phyloP scores from a whole-genome alignment of 2,329 filamentous ascomycete species.

The Orbilia oligospora region DNA sequence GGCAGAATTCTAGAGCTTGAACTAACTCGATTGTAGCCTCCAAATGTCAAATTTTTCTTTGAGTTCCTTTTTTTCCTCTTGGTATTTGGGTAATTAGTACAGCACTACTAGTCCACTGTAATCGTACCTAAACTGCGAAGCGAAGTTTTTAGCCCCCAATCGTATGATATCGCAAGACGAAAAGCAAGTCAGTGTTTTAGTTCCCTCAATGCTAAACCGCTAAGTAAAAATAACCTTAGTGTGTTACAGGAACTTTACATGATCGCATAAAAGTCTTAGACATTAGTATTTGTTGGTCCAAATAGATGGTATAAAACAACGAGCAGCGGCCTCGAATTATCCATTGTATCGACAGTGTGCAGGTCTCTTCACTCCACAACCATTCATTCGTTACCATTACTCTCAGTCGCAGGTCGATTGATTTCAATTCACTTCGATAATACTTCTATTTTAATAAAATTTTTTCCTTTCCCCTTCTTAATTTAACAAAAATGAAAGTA shows the following conservation, averaged over 20 bases:
- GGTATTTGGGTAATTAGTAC: background rate
- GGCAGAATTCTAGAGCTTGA: background rate
- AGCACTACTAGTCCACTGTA: background rate
- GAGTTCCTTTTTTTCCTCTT: background rate
- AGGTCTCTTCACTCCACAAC: background rate
- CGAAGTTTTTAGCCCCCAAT: background rate
- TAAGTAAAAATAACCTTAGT: slow-evolving; percentile 12
- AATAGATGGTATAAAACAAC: background rate
- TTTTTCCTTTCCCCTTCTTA: background rate
- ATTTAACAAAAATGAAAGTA: slow-evolving; percentile 20
- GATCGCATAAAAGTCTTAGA: slow-evolving; percentile 16
- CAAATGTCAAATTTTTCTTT: background rate
- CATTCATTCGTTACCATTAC: slow-evolving; percentile 20
- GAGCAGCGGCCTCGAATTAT: background rate
- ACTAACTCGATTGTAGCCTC: background rate
- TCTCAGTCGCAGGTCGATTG: slow-evolving; percentile 22
- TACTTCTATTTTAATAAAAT: background rate
- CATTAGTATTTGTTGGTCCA: background rate
- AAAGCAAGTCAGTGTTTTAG: slow-evolving; percentile 14
- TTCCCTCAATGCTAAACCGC: slow-evolving; percentile 2
- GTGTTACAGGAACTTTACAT: background rate
- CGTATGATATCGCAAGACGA: slow-evolving; percentile 11
- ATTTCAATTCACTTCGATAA: slow-evolving; percentile 1
- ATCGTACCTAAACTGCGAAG: background rate
- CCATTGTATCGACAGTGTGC: slow-evolving; percentile 4